phyloP scores from a whole-genome alignment of 768 basidiomycete genomes.

The Megacollybia marginata region DNA sequence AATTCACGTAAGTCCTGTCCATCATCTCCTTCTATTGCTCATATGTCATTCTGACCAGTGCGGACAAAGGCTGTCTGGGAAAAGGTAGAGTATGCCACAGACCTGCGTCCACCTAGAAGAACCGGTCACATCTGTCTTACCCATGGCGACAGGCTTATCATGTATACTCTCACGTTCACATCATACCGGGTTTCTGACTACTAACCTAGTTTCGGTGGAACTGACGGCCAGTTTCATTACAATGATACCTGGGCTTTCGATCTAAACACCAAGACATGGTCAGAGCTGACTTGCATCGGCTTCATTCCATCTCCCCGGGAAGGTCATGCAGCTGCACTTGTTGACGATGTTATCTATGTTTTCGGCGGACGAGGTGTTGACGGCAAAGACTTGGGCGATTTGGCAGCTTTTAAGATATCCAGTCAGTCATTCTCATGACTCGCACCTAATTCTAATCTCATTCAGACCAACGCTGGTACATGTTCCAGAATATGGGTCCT shows the following conservation, averaged over 20 bases:
- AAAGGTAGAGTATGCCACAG: slow-evolving; percentile 51
- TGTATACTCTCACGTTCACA: slow-evolving; percentile 41
- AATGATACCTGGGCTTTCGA: slow-evolving; percentile 99
- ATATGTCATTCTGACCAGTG: slow-evolving; percentile 37
- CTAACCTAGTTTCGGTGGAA: slow-evolving; percentile 88
- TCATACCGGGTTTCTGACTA: too few relatives aligned
- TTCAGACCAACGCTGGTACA: slow-evolving; percentile 95
- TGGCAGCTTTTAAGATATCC: slow-evolving; percentile 95
- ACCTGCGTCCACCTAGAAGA: slow-evolving; percentile 68
- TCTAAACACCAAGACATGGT: slow-evolving; percentile 72
- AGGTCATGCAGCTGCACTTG: slow-evolving; percentile 92
- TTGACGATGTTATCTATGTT: slow-evolving; percentile 96
- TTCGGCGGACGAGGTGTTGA: slow-evolving; percentile 97
- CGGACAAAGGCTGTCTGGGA: slow-evolving; percentile 85
- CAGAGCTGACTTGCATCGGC: slow-evolving; percentile 91
- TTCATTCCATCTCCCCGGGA: slow-evolving; percentile 94
- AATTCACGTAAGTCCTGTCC: slow-evolving; percentile 65
- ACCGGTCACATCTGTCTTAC: slow-evolving; percentile 91
- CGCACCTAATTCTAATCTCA: slow-evolving; percentile 4
- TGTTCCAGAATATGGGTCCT: slow-evolving; percentile 99
- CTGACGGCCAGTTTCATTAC: slow-evolving; percentile 97
- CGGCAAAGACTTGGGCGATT: slow-evolving; percentile 89
- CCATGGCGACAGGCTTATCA: slow-evolving; percentile 72
- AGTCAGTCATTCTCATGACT: slow-evolving; percentile 49
- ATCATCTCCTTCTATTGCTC: slow-evolving; percentile 1